These are phyloP conservation scores for Nepenthes gracilis DNA, from an alignment of 148 eudicot genomes.

Conservation along the genomic window DNA sequence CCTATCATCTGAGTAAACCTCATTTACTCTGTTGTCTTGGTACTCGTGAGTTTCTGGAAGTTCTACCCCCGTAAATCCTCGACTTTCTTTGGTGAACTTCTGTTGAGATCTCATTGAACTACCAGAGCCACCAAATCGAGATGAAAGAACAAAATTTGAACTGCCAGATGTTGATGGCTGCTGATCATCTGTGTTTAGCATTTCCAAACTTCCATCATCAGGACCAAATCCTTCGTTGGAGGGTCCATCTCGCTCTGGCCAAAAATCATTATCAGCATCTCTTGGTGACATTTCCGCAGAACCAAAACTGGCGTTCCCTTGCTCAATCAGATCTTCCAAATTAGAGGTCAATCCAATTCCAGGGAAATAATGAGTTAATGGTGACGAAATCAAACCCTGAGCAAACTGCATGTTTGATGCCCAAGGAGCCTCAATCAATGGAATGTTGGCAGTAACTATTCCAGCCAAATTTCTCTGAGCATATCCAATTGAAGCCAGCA, in stretches of 20 bases:
- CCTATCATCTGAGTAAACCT: slow-evolving; percentile 51
- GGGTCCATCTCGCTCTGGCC: slow-evolving; percentile 42
- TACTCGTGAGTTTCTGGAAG: slow-evolving; percentile 18
- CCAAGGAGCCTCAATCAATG: slow-evolving; percentile 48
- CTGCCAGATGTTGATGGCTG: slow-evolving; percentile 24
- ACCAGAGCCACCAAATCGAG: slow-evolving; percentile 25
- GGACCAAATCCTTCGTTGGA: slow-evolving; percentile 32
- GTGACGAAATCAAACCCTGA: slow-evolving; percentile 48
- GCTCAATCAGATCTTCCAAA: slow-evolving; percentile 27
- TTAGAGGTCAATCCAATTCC: slow-evolving; percentile 32
- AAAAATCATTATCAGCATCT: slow-evolving; percentile 39
- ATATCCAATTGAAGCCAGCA: slow-evolving; percentile 61
- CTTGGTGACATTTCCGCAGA: slow-evolving; percentile 24
- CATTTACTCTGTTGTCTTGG: slow-evolving; percentile 32
- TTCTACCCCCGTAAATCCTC: slow-evolving; percentile 20
- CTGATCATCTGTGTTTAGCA: slow-evolving; percentile 28
- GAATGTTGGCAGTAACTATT: slow-evolving; percentile 46
- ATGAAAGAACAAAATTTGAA: slow-evolving; percentile 27
- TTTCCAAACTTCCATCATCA: slow-evolving; percentile 31
- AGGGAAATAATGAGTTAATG: slow-evolving; percentile 39
- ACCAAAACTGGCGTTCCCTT: slow-evolving; percentile 29
- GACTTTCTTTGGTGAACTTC: slow-evolving; percentile 31
- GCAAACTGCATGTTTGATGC: slow-evolving; percentile 51
- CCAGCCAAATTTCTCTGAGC: slow-evolving; percentile 43
- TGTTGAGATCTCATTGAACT: slow-evolving; percentile 27